Evolutionary conservation across 1,284 basidiomycete genomes (phyloP).

Genomic region (Cutaneotrichosporon sp.): DNA sequence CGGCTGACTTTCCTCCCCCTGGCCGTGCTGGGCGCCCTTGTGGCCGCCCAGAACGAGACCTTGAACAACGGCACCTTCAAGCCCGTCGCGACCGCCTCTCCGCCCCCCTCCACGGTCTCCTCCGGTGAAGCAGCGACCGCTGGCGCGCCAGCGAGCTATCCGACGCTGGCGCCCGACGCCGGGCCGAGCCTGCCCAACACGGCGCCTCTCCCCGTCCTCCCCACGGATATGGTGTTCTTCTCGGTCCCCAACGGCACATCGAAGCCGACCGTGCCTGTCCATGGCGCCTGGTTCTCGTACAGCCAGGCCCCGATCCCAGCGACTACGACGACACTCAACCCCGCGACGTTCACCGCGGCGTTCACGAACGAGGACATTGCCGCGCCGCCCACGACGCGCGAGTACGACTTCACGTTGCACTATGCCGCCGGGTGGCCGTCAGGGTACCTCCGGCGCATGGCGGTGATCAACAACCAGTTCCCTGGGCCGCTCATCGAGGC

Average conservation of each 20-base stretch:
- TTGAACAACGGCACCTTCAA: neutral
- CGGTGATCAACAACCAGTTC: conserved; percentile 19
- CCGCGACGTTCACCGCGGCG: neutral
- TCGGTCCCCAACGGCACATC: neutral
- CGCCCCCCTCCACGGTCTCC: neutral
- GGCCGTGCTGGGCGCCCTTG: neutral
- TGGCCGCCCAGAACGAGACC: neutral
- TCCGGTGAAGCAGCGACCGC: neutral
- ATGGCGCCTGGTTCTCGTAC: conserved; percentile 10
- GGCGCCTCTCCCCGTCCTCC: neutral
- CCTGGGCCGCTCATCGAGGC: conserved; percentile 39
- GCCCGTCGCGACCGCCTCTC: neutral
- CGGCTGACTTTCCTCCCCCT: neutral
- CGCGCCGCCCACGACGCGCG: neutral
- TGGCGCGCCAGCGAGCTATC: neutral
- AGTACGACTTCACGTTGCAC: neutral
- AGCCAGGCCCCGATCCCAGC: conserved; percentile 5
- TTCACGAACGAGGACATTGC: neutral
- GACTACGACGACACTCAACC: neutral
- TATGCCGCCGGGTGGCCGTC: conserved; percentile 10
- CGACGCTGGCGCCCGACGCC: conserved; percentile 7
- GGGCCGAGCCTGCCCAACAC: conserved; percentile 5
- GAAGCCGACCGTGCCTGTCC: neutral
- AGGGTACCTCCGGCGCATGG: conserved; percentile 21
- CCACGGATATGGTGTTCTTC: conserved; percentile 1